Percentiles rank a stretch among this genome's conserved stretches.
Evolutionary conservation across 192 early-diverging fungal genomes (phyloP).

Genomic region (Haplosporangium gracile): DNA sequence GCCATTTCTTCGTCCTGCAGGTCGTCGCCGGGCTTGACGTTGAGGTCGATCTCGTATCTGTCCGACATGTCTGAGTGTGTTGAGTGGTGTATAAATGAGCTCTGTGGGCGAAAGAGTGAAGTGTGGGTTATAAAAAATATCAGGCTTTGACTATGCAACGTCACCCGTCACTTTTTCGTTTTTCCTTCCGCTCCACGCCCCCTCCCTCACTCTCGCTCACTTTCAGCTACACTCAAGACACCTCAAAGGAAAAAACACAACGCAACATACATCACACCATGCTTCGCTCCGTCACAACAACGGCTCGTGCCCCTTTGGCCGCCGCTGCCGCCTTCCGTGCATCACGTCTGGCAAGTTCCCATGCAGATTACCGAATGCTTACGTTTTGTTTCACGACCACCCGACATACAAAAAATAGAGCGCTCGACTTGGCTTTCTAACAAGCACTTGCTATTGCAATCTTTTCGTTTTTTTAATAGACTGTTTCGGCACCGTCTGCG

Average conservation of each 20-base stretch:
- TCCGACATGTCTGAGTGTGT: constrained; percentile 30
- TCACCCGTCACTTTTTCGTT: neutral
- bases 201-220: neutral
- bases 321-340: constrained; percentile 13
- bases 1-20: constrained; percentile 55
- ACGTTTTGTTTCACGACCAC: neutral
- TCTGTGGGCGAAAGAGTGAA: neutral
- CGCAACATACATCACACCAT: neutral
- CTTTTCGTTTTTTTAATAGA: constrained; percentile 11
- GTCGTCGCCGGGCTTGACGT: constrained; percentile 47
- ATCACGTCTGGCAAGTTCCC: constrained; percentile 18
- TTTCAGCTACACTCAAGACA: neutral
- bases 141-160: neutral
- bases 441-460: neutral
- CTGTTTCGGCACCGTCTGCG: constrained; percentile 29
- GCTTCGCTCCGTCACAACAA: constrained; percentile 23
- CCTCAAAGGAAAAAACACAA: neutral
- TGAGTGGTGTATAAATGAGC: constrained; percentile 1
- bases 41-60: constrained; percentile 54
- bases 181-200: neutral
- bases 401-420: too few species aligned
- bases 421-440: neutral
- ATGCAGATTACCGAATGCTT: neutral
- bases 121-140: neutral
- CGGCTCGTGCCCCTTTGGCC: constrained; percentile 7